Base-by-base conservation (phyloP, 106 monocot species). In the Apostasia ramifera region DNA sequence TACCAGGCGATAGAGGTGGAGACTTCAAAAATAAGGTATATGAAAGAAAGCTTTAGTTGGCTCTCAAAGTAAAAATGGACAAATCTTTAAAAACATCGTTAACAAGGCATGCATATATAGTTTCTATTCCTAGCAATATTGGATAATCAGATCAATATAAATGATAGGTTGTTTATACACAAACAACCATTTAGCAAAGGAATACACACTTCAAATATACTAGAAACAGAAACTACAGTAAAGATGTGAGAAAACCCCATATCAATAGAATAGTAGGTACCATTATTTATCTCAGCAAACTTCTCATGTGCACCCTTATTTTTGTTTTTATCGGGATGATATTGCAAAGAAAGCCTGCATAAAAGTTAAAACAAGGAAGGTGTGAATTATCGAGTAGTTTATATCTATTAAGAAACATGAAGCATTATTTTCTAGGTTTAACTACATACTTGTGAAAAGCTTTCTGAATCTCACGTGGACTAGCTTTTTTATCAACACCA, bases 321-420 rank as follows among this genome's bases (percentile, higher is more conserved):
- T 75, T 98, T 98, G 57, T 98, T 98, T 74, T 98, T 98, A 62
- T 98, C 98, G 70, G 98, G 98, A 61, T 98, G 98, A 80, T 93
- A 98, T 45, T 98, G 49, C 53, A 93, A 89, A 78, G 98, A 98
- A 9, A 98, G 79, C 79, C 90, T 98, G 87, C 53, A 81, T 60
- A 48, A 59, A 13, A 37, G 3, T 8, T 55, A 70, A 41, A 42
- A 70, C 63, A 9, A 6, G n/a, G 55, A 15, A 3, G 47, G 12
- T 47, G 40, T 2, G 44, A 54, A 55, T 9, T 7, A 13, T n/a
- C 40, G 54, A 7, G 14, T 5, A 63, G 2, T 8, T 6, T 14
- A 59, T 7, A 48, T 50, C 14, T 58, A 50, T 10, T 14, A 37
- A 56, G n/a, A 39, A 43, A 38, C 4, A 55, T 7, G 6, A 54